Percentiles rank a stretch among this genome's conserved stretches.
Conservation (phyloP, 768 basidiomycete species). For the Suillus subaureus region DNA sequence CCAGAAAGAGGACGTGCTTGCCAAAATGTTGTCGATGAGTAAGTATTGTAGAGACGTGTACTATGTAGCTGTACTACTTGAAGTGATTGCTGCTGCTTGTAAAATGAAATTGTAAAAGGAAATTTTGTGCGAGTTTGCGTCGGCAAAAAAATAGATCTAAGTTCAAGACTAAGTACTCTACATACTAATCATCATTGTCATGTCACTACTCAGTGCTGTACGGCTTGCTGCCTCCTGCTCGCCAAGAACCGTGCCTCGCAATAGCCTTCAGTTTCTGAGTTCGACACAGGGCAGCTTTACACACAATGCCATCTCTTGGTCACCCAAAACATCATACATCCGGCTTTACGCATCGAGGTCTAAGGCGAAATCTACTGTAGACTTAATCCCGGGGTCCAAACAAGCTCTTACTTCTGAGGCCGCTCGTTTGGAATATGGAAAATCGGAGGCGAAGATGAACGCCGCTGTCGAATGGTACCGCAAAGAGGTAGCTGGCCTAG, state of each 20-base stretch:
- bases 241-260: neutral
- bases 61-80: too few relatives aligned
- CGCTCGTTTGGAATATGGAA: slow-evolving; percentile 61
- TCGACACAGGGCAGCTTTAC: neutral
- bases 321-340: neutral
- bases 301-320: neutral
- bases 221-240: neutral
- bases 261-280: neutral
- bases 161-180: neutral
- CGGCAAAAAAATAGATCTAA: too few relatives aligned
- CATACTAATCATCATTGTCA: slow-evolving; percentile 7
- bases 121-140: too few relatives aligned
- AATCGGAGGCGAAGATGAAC: slow-evolving; percentile 65
- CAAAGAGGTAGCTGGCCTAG: slow-evolving; percentile 73
- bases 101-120: too few relatives aligned
- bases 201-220: slow-evolving; percentile 6
- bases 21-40: too few relatives aligned
- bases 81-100: too few relatives aligned
- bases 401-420: slow-evolving; percentile 56
- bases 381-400: slow-evolving; percentile 69
- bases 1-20: too few relatives aligned
- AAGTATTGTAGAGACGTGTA: too few relatives aligned
- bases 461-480: slow-evolving; percentile 70
- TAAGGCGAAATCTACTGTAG: slow-evolving; percentile 51
- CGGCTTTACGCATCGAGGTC: slow-evolving; percentile 33